Evolutionary conservation across 2,329 filamentous ascomycete species (phyloP), one percentile per base, ranked within the genome.

Genomic region (Diplodia mutila): DNA sequence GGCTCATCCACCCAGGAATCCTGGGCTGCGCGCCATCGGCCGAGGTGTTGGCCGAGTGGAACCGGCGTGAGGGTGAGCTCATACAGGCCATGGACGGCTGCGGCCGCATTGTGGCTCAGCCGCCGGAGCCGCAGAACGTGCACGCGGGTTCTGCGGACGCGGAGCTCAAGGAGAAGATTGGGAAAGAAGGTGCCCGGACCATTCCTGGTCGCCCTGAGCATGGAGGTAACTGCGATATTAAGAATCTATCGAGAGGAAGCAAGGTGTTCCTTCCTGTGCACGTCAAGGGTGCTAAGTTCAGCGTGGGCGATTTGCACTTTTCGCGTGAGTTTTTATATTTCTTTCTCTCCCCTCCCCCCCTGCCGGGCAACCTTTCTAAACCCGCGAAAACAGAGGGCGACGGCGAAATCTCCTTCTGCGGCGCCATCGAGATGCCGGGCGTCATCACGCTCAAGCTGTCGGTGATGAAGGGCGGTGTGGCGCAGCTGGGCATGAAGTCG

Each of bases 401-500:
- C 75, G 93, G 93, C 7, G 93, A 97, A 77, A 96, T 97, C 69
- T 92, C 89, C 2, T 97, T 85, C 74, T 85, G 83, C 61, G 79
- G 79, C 23, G 94, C 93, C 6, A 97, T 97, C 73, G 94, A 97
- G 78, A 97, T 97, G 91, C 92, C 93, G 0, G 93, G 93, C 4
- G 83, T 92, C 52, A 97, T 97, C 72, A 97, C 93, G 2, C 87
- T 97, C 79, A 97, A 95, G 74, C 94, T 97, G 83, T 89, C 87
- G 61, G 91, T 97, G 18, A 89, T 97, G 83, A 96, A 95, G 78
- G 85, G 88, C 71, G 94, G 93, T 23, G 85, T 96, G 75, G 84
- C 84, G 53, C 86, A 92, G 39, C 80, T 97, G 64, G 90, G 85
- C 0, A 89, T 96, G 80, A 94, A 93, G 78, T 90, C 87, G 7